phyloP scores from a whole-genome alignment of 2,329 filamentous ascomycete species.

The Dendrostoma leiphaemia region DNA sequence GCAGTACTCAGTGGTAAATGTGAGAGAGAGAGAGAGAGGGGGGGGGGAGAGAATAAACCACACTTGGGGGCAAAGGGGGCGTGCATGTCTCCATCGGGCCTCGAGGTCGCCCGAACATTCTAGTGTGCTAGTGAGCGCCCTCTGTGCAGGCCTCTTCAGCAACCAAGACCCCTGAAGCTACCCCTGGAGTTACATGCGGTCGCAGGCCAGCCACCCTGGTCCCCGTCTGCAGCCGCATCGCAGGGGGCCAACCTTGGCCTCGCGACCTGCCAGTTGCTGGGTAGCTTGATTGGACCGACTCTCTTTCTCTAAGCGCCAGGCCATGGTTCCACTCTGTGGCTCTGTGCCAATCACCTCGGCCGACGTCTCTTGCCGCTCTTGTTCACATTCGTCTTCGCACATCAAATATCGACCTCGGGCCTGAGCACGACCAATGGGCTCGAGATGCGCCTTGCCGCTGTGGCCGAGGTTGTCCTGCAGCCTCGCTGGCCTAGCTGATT shows the following conservation, averaged over 20 bases:
- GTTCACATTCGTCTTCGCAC: slow-evolving; percentile 11
- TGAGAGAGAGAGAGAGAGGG: not conserved
- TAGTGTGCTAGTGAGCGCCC: not conserved
- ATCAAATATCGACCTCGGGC: slow-evolving; percentile 5
- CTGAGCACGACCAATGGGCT: slow-evolving; percentile 8
- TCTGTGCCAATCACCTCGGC: slow-evolving; percentile 17
- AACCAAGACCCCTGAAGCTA: slow-evolving; percentile 7
- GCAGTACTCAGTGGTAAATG: no score
- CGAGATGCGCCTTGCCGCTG: slow-evolving; percentile 14
- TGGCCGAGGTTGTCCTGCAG: slow-evolving; percentile 6
- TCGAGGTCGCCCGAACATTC: not conserved
- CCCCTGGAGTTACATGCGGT: slow-evolving; percentile 5
- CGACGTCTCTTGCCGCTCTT: slow-evolving; percentile 8
- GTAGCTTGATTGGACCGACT: slow-evolving; percentile 12
- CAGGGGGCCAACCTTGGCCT: slow-evolving; percentile 10
- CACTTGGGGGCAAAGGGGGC: no score
- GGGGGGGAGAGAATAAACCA: not conserved
- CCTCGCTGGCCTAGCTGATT: slow-evolving; percentile 9
- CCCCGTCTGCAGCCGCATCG: slow-evolving; percentile 8
- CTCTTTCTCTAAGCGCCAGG: slow-evolving; percentile 18
- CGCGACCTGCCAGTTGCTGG: not conserved
- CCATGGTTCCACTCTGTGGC: slow-evolving; percentile 13
- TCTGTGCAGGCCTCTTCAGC: not conserved
- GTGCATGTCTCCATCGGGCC: not conserved
- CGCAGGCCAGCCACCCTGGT: slow-evolving; percentile 11